Percentiles rank a stretch among this genome's conserved stretches.
These are phyloP conservation scores for Poterioochromonas sp. DNA, from an alignment of 352 stramenopile species.

Conservation along the genomic window DNA sequence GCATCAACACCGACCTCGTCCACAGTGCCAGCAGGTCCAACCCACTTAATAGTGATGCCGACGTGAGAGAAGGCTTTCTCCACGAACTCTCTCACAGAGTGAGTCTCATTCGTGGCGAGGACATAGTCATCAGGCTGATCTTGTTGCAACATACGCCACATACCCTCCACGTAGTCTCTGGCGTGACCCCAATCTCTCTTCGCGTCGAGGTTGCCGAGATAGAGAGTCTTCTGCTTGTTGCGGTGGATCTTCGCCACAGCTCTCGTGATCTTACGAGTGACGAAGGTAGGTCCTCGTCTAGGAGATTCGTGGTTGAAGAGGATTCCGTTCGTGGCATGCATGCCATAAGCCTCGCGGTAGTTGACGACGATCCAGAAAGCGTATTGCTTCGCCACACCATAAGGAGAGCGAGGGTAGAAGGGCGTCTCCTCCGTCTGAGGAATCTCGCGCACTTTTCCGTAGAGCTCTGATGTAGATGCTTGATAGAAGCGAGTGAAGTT, in stretches of 20 bases:
- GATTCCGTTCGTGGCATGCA: slow-evolving; percentile 84
- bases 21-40: slow-evolving; percentile 67
- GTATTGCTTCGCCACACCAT: slow-evolving; percentile 93
- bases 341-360: slow-evolving; percentile 85
- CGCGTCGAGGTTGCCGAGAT: slow-evolving; percentile 92
- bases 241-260: slow-evolving; percentile 82
- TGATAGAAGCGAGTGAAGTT: slow-evolving; percentile 45
- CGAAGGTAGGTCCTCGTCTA: slow-evolving; percentile 90
- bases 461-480: slow-evolving; percentile 95
- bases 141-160: slow-evolving; percentile 96
- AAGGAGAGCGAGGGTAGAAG: slow-evolving; percentile 96
- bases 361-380: slow-evolving; percentile 98
- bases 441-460: slow-evolving; percentile 89
- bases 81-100: slow-evolving; percentile 95
- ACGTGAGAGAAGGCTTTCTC: slow-evolving; percentile 85
- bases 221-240: slow-evolving; percentile 83
- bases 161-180: slow-evolving; percentile 94
- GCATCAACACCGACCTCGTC: slow-evolving; percentile 85
- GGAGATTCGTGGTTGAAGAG: slow-evolving; percentile 99
- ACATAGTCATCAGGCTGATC: slow-evolving; percentile 77
- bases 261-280: slow-evolving; percentile 95
- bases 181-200: slow-evolving; percentile 97
- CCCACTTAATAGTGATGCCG: slow-evolving; percentile 79
- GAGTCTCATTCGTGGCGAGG: slow-evolving; percentile 87
- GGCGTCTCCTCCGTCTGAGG: slow-evolving; percentile 91